Evolutionary conservation across 2,329 filamentous ascomycete species (phyloP).

Genomic region (Ophiostoma sp.): DNA sequence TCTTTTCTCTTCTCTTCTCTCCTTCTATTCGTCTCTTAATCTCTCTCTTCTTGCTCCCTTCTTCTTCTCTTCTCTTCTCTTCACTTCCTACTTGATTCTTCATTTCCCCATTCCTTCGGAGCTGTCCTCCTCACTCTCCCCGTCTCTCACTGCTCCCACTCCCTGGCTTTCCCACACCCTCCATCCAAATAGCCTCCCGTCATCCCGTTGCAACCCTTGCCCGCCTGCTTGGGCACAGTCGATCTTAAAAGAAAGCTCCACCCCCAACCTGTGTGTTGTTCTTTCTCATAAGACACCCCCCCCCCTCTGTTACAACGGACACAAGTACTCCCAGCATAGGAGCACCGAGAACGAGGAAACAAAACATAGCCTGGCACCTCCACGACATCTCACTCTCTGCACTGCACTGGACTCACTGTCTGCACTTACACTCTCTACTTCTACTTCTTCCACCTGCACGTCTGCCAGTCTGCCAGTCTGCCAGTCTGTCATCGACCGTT

Average conservation of each 20-base stretch:
- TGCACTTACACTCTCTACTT: not conserved
- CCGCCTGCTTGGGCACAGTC: slow-evolving; percentile 22
- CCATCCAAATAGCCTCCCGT: slow-evolving; percentile 18
- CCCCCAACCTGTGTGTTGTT: slow-evolving; percentile 12
- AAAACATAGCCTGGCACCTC: not conserved
- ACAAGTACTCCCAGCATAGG: not conserved
- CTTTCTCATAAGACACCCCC: slow-evolving; percentile 8
- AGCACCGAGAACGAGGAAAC: slow-evolving; percentile 1
- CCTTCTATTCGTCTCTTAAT: not conserved
- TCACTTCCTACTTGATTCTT: not conserved
- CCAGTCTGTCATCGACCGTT: slow-evolving; percentile 3
- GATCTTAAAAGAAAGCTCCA: slow-evolving; percentile 19
- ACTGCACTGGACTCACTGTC: too few species aligned
- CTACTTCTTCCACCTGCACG: not conserved
- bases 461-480: not conserved
- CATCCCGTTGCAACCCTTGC: slow-evolving; percentile 20
- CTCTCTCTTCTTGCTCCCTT: slow-evolving; percentile 3
- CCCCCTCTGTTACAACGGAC: slow-evolving; percentile 5
- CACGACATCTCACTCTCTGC: not conserved
- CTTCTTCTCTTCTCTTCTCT: not conserved
- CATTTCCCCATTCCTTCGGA: not conserved
- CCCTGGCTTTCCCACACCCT: not conserved
- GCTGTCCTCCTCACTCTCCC: not conserved
- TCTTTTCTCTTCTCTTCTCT: not conserved
- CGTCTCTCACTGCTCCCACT: not conserved